Evolutionary conservation across 2,329 filamentous ascomycete species (phyloP).

Genomic region (Trichoderma sp.): DNA sequence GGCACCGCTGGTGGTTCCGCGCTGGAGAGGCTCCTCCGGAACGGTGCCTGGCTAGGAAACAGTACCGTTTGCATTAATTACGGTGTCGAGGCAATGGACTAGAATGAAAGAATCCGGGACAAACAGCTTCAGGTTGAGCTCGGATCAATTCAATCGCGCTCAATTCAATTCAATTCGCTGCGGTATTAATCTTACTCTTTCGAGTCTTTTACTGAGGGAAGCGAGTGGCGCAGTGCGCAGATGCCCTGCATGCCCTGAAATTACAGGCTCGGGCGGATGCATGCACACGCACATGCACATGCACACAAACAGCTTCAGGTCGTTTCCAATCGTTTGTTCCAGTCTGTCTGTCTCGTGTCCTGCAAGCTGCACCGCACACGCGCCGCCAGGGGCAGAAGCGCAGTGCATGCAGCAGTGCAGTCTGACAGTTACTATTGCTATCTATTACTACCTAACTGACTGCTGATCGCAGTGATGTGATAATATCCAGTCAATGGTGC

Average conservation of each 20-base stretch:
- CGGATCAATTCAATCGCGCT: neutral
- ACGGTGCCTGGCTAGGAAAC: neutral
- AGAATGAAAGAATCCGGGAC: neutral
- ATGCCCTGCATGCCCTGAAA: conserved; percentile 10
- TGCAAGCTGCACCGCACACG: neutral
- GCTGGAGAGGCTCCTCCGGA: neutral
- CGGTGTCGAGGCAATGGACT: neutral
- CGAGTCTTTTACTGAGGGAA: neutral
- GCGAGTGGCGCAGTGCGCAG: conserved; percentile 10
- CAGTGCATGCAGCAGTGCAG: neutral
- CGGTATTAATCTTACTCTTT: neutral
- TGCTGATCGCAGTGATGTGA: neutral
- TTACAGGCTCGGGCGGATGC: conserved; percentile 1
- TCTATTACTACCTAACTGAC: neutral
- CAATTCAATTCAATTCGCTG: neutral
- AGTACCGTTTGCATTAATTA: neutral
- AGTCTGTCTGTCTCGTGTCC: neutral
- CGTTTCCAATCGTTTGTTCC: neutral
- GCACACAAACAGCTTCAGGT: neutral
- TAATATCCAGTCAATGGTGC: neutral
- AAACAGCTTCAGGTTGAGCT: neutral
- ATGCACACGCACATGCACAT: neutral
- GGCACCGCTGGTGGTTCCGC: neutral
- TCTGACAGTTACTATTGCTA: neutral
- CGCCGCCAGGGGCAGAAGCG: neutral